Percentiles rank a stretch among this genome's conserved stretches.
phyloP scores from a whole-genome alignment of 2,329 filamentous ascomycete genomes.

The Zymoseptoria crescenta region DNA sequence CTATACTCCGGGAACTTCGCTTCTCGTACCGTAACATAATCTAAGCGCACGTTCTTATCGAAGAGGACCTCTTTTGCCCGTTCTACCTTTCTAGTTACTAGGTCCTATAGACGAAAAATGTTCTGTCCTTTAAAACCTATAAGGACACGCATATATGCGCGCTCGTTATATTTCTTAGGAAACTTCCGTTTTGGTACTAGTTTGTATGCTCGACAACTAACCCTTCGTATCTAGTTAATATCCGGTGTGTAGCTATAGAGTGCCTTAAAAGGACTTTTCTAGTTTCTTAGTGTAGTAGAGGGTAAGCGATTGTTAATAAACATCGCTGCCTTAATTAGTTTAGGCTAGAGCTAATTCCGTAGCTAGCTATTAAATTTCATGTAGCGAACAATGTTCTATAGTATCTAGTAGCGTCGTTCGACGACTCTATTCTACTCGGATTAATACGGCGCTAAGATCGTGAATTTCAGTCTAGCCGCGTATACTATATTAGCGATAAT shows the following conservation, averaged over 20 bases:
- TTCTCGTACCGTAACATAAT: too few species aligned
- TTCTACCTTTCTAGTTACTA: not conserved
- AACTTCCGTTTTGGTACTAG: constrained; percentile 1
- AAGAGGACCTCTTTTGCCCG: not conserved
- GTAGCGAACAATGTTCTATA: not conserved
- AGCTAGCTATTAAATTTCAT: not conserved
- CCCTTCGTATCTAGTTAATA: too few species aligned
- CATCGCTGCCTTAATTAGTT: not conserved
- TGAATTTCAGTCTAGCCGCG: not conserved
- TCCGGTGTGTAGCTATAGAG: too few species aligned
- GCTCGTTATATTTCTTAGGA: not conserved
- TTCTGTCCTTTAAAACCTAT: not conserved
- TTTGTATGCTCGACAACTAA: too few species aligned
- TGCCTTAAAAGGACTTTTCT: constrained; percentile 1
- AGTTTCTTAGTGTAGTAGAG: not conserved
- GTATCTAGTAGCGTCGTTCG: not conserved
- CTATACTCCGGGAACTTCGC: not conserved
- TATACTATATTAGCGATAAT: not conserved
- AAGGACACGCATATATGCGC: not conserved
- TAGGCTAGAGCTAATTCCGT: not conserved
- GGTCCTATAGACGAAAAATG: not conserved
- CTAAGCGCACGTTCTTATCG: not conserved
- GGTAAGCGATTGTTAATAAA: not conserved
- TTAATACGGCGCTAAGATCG: not conserved
- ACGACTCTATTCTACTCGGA: not conserved